phyloP scores from a whole-genome alignment of 257 asterid genomes.

The Marsdenia floribunda region DNA sequence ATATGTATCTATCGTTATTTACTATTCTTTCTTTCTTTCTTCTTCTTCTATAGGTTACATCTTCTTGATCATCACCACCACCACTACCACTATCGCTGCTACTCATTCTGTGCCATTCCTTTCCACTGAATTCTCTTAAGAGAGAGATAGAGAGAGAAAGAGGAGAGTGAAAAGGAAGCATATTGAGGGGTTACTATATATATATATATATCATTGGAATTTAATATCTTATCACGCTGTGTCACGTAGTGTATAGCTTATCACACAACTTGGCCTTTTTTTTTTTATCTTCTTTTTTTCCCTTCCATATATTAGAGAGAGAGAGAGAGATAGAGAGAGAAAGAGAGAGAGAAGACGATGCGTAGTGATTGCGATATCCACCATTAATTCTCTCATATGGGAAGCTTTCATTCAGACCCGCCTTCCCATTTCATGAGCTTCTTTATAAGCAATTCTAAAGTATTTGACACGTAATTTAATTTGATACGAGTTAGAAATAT shows the following conservation, averaged over 20 bases:
- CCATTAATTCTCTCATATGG: not conserved
- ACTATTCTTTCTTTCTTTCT: not conserved
- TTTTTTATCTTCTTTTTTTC: not conserved
- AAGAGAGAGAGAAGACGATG: not conserved
- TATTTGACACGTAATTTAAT: too few species aligned
- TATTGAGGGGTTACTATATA: too few species aligned
- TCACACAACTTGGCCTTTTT: not conserved
- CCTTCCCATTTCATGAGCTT: not conserved
- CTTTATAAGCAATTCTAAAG: too few species aligned
- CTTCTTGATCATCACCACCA: slow-evolving; percentile 1
- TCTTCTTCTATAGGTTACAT: not conserved
- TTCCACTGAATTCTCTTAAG: slow-evolving; percentile 6
- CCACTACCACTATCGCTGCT: not conserved
- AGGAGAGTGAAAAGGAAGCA: too few species aligned
- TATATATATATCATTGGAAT: not conserved
- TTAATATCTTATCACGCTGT: slow-evolving; percentile 7
- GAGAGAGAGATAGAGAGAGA: not conserved
- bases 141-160: not conserved
- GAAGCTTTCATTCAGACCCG: not conserved
- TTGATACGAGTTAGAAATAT: too few species aligned
- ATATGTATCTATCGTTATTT: too few species aligned
- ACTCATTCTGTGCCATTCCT: slow-evolving; percentile 4
- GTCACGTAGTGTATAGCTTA: slow-evolving; percentile 9
- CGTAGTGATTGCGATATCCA: slow-evolving; percentile 13
- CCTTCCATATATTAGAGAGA: not conserved